Evolutionary conservation across 257 asterid genomes (phyloP).

Genomic region (Gentiana macrophylla): DNA sequence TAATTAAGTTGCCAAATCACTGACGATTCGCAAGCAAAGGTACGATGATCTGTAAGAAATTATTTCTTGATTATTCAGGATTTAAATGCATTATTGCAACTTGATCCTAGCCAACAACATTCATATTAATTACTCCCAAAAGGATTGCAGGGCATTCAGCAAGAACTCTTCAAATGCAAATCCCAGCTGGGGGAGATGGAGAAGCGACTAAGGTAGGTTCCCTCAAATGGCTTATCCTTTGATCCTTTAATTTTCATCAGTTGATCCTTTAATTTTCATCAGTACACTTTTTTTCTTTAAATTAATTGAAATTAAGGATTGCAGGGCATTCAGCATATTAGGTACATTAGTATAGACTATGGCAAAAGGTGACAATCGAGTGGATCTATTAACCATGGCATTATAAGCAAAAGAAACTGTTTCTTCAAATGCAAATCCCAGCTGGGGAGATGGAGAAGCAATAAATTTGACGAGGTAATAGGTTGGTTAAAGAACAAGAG

Average conservation of each 20-base stretch:
- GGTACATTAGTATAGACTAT: too few relatives aligned
- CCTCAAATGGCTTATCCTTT: not conserved
- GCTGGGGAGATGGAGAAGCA: too few relatives aligned
- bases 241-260: not conserved
- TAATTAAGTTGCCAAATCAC: constrained; percentile 45
- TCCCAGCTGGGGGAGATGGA: constrained; percentile 60
- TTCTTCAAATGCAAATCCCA: too few relatives aligned
- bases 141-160: constrained; percentile 58
- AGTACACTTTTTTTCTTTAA: not conserved
- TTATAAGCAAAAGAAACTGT: too few relatives aligned
- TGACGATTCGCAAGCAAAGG: constrained; percentile 68
- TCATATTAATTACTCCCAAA: not conserved
- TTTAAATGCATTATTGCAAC: not conserved
- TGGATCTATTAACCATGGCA: too few relatives aligned
- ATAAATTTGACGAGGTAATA: too few relatives aligned
- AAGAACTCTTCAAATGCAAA: constrained; percentile 49
- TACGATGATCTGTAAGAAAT: constrained; percentile 4
- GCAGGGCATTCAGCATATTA: too few relatives aligned
- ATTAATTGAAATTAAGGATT: too few relatives aligned
- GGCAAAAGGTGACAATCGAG: too few relatives aligned
- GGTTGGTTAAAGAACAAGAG: too few relatives aligned
- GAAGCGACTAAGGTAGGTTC: constrained; percentile 45
- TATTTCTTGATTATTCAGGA: not conserved
- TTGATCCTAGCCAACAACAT: not conserved
- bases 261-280: not conserved